A percentile compares a stretch with the other conserved stretches of the same genome.
Conservation (phyloP, 306 rosid genomes). For the Cucumis cinereus region DNA sequence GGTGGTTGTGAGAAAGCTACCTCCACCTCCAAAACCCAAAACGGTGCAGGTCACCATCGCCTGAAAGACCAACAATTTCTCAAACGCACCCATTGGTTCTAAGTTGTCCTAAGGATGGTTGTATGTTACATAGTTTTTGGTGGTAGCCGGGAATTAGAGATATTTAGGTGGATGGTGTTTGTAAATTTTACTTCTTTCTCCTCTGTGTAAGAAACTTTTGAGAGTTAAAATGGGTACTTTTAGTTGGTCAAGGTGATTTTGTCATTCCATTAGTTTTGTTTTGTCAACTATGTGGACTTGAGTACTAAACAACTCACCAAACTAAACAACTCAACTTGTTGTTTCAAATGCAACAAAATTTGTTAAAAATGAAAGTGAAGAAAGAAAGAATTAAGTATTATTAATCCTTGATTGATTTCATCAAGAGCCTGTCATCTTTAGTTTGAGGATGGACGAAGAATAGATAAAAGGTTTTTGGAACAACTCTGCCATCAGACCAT, state of each 20-base stretch:
- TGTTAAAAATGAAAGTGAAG: too few relatives aligned
- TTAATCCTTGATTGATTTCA: slow-evolving; percentile 27
- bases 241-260: too few relatives aligned
- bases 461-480: slow-evolving; percentile 10
- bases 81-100: background rate
- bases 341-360: too few relatives aligned
- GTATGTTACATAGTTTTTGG: too few relatives aligned
- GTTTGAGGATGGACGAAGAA: background rate
- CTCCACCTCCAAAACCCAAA: slow-evolving; percentile 6
- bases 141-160: background rate
- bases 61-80: background rate
- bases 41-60: background rate
- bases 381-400: background rate
- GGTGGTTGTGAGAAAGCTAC: background rate
- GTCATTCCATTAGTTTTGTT: too few relatives aligned
- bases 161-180: too few relatives aligned
- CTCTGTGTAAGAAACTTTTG: too few relatives aligned
- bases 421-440: slow-evolving; percentile 8
- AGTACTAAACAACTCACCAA: too few relatives aligned
- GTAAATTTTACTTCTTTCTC: too few relatives aligned
- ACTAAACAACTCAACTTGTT: too few relatives aligned
- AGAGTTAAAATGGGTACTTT: too few relatives aligned
- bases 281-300: too few relatives aligned
- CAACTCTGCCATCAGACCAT: slow-evolving; percentile 28
- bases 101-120: background rate